Evolutionary conservation across 495 filamentous ascomycete genomes (phyloP).

Genomic region (Rhypophila decipiens): DNA sequence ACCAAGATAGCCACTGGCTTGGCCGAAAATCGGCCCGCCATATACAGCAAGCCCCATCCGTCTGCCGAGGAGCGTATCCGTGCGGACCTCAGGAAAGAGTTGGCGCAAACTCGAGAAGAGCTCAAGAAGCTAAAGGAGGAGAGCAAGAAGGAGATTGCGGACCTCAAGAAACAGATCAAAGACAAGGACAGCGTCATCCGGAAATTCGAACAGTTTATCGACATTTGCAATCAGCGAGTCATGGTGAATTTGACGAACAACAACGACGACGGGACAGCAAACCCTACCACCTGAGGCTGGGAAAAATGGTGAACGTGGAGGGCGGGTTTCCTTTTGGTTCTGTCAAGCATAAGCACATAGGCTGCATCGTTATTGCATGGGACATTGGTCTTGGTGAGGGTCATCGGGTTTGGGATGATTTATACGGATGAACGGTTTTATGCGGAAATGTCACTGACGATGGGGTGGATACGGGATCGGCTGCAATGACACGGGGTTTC

Average conservation of each 20-base stretch:
- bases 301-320: no score
- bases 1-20: conserved; percentile 45
- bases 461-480: no score
- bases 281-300: neutral
- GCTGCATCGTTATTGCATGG: no score
- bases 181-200: conserved; percentile 49
- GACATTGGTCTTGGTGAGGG: no score
- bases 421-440: no score
- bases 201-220: conserved; percentile 55
- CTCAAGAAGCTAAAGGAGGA: conserved; percentile 38
- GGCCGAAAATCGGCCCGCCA: conserved; percentile 45
- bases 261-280: conserved; percentile 10
- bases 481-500: no score
- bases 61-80: conserved; percentile 51
- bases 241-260: conserved; percentile 38
- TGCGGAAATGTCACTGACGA: no score
- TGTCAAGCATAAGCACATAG: no score
- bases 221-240: conserved; percentile 52
- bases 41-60: conserved; percentile 51
- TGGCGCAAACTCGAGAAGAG: conserved; percentile 44
- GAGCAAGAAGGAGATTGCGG: conserved; percentile 42
- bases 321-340: no score
- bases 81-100: conserved; percentile 45
- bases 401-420: no score
- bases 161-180: conserved; percentile 39